Base-by-base conservation (phyloP, 371 early-diverging fungal genomes). In the Mucor mucedo region DNA sequence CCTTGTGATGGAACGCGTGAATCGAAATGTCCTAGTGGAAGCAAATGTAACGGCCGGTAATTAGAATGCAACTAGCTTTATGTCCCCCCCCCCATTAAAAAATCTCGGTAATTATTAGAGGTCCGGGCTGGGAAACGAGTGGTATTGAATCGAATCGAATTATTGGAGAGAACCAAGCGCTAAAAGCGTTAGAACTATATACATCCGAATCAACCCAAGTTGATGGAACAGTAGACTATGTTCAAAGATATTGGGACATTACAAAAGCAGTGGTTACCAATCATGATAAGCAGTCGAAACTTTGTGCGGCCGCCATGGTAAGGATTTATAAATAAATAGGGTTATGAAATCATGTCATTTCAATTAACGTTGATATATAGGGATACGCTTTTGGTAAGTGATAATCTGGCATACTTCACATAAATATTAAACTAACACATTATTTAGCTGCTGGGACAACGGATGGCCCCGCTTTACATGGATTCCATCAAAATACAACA, bases 391-490 rank as follows among this genome's bases (percentile, higher is more conserved):
- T 79, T 59, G 71, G 77, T 73, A 72, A 64, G 32, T 13, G 10
- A 9, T 13, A 13, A 3, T 10, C 5, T 14, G 2, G 2, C 13
- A 9, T 30, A 10, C 30, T 28, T 30, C 11, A 30, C 10, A 50
- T 30, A 30, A 28, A 8, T 13, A 10, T 50, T 30, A 11, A 10
- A 9, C 21, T 13, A 7, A 11, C 11, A 6, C 10, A 29, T 30
- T 33, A 16, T 11, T 66, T 81, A 74, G 81, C 83, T 57, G 87
- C 87, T 42, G 90, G 89, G 52, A 89, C 90, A 14, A 88, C 87
- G 0, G 90, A 89, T 73, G 84, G 76, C 3, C 76, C 76, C 32
- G 78, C 73, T 2, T n/a, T 69, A 6, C 52, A 58, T 47, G 71
- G 74, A 6, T 76, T 82, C 55, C 73, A 70, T 49, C 82, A 82